Conservation (phyloP, 2,329 filamentous ascomycete genomes). For the Colletotrichum sp. region DNA sequence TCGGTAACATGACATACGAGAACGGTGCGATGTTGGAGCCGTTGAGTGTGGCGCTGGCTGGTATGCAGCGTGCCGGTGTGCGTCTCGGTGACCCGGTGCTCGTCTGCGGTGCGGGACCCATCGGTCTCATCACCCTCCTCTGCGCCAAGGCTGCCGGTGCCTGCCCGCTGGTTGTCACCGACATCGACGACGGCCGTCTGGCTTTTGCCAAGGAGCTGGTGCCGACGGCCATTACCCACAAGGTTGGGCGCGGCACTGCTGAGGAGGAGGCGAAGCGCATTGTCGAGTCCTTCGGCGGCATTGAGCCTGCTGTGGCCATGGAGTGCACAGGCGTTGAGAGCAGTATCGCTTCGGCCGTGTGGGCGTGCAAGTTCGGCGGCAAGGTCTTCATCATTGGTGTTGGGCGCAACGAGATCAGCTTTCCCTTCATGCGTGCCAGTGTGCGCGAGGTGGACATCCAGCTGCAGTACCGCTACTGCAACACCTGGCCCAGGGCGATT, state of each 20-base stretch:
- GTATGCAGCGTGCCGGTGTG: constrained; percentile 82
- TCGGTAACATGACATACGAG: constrained; percentile 90
- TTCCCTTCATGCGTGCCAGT: constrained; percentile 93
- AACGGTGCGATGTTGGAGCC: constrained; percentile 91
- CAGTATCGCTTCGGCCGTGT: constrained; percentile 85
- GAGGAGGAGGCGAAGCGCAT: constrained; percentile 79
- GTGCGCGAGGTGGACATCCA: constrained; percentile 93
- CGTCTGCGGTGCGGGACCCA: constrained; percentile 92
- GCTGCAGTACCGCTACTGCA: constrained; percentile 96
- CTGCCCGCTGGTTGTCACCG: constrained; percentile 89
- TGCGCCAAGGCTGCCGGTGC: constrained; percentile 88
- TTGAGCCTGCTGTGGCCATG: constrained; percentile 82
- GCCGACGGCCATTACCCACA: constrained; percentile 80
- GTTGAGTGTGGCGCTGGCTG: constrained; percentile 85
- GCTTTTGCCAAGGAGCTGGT: constrained; percentile 85
- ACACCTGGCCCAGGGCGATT: constrained; percentile 95
- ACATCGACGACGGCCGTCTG: constrained; percentile 87
- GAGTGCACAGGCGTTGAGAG: constrained; percentile 97
- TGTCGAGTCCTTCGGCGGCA: constrained; percentile 69
- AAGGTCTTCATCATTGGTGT: constrained; percentile 98
- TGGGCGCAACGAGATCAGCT: constrained; percentile 92
- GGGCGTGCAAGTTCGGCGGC: constrained; percentile 91
- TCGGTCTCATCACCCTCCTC: constrained; percentile 86
- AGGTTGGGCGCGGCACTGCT: constrained; percentile 69
- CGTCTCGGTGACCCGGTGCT: constrained; percentile 85